Conservation (phyloP, 805 yeast genomes). For the Priceomyces medius region DNA sequence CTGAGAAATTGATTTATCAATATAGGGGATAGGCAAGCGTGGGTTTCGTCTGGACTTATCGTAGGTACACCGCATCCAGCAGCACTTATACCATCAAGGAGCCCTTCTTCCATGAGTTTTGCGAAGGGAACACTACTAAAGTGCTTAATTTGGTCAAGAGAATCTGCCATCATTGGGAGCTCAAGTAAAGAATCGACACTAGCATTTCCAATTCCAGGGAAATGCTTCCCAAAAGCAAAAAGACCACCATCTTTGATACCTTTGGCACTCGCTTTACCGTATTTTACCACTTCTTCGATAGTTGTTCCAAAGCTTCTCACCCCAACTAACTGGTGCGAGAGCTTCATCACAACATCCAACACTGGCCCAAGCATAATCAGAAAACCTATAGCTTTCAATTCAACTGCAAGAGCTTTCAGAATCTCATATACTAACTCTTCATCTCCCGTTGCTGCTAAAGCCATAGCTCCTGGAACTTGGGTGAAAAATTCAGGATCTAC, state of each 20-base stretch:
- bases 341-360: conserved; percentile 56
- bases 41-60: conserved; percentile 58
- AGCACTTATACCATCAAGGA: conserved; percentile 55
- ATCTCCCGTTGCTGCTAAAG: conserved; percentile 55
- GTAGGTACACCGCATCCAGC: conserved; percentile 68
- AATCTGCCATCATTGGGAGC: conserved; percentile 57
- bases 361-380: conserved; percentile 61
- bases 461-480: conserved; percentile 68
- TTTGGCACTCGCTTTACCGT: conserved; percentile 50
- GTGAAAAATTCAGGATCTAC: conserved; percentile 51
- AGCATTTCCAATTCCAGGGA: conserved; percentile 66
- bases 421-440: conserved; percentile 49
- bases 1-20: conserved; percentile 51
- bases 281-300: conserved; percentile 56
- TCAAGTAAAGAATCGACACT: conserved; percentile 57
- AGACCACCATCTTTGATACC: conserved; percentile 57
- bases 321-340: conserved; percentile 56
- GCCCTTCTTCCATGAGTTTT: conserved; percentile 41
- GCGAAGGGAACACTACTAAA: conserved; percentile 53
- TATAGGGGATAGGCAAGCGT: conserved; percentile 59
- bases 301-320: conserved; percentile 62
- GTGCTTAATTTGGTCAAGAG: conserved; percentile 50
- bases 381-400: conserved; percentile 55
- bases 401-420: conserved; percentile 53
- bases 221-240: conserved; percentile 58